Evolutionary conservation across 2,329 filamentous ascomycete genomes (phyloP).

Genomic region (Ustulina deusta): DNA sequence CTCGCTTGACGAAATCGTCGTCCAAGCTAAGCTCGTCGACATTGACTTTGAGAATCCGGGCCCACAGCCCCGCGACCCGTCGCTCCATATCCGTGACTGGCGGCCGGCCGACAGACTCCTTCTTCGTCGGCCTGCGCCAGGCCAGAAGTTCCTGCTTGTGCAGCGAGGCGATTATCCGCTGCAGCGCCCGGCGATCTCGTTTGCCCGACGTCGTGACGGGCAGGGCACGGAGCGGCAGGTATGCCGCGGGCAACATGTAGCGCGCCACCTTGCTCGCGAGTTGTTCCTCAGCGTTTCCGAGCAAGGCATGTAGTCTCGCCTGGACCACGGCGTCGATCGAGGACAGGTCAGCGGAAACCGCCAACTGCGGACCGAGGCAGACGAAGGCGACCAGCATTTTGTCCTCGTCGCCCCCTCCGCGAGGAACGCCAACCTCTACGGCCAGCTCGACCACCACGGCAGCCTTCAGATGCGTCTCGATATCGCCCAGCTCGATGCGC

Average conservation of each 20-base stretch:
- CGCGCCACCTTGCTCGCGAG: constrained; percentile 19
- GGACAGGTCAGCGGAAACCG: constrained; percentile 4
- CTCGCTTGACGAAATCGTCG: constrained; percentile 25
- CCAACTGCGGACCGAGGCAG: constrained; percentile 17
- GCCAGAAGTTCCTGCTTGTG: constrained; percentile 17
- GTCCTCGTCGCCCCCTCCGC: constrained; percentile 16
- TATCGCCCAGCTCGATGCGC: constrained; percentile 26
- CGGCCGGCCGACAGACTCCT: neutral
- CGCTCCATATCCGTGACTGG: constrained; percentile 9
- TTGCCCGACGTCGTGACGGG: constrained; percentile 26
- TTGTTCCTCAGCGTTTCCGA: constrained; percentile 15
- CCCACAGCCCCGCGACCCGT: constrained; percentile 12
- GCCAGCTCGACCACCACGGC: constrained; percentile 17
- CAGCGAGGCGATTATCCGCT: constrained; percentile 13
- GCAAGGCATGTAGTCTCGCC: constrained; percentile 8
- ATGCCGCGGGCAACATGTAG: constrained; percentile 24
- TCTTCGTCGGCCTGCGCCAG: neutral
- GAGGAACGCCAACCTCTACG: constrained; percentile 24
- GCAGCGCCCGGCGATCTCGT: constrained; percentile 20
- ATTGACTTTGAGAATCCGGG: constrained; percentile 18
- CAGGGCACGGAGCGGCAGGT: constrained; percentile 20
- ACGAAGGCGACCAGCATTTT: constrained; percentile 26
- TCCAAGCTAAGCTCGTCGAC: constrained; percentile 16
- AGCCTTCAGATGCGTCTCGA: constrained; percentile 23
- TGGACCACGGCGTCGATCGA: constrained; percentile 7